Evolutionary conservation across 2,329 filamentous ascomycete genomes (phyloP).

Genomic region (Fonsecaea erecta): DNA sequence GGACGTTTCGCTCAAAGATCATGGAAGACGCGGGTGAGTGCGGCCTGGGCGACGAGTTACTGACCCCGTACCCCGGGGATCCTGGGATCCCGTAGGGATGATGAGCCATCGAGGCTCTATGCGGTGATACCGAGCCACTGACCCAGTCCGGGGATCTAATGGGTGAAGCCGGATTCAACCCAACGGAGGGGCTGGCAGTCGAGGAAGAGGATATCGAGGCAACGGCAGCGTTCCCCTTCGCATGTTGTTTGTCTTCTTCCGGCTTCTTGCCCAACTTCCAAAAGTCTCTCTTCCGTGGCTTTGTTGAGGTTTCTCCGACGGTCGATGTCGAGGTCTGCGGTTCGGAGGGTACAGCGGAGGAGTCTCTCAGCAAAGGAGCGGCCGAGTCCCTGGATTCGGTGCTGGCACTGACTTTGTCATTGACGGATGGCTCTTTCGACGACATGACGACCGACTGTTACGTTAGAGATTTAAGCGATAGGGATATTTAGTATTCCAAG

Average conservation of each 20-base stretch:
- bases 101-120: conserved; percentile 36
- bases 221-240: conserved; percentile 37
- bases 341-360: conserved; percentile 4
- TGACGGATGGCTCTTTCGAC: conserved; percentile 24
- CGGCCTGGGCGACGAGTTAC: conserved; percentile 72
- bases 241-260: conserved; percentile 46
- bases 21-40: conserved; percentile 75
- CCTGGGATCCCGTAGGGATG: conserved; percentile 54
- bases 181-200: conserved; percentile 36
- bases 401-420: conserved; percentile 27
- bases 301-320: conserved; percentile 37
- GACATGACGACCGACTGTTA: conserved; percentile 19
- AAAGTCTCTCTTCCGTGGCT: conserved; percentile 61
- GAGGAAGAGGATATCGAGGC: conserved; percentile 32
- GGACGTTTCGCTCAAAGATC: conserved; percentile 95
- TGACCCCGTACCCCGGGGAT: conserved; percentile 67
- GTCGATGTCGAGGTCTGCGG: conserved; percentile 4
- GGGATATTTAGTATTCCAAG: background rate
- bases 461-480: background rate
- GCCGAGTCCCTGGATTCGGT: conserved; percentile 35
- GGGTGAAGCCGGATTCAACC: conserved; percentile 40
- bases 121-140: conserved; percentile 52
- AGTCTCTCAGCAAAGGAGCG: conserved; percentile 28
- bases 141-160: conserved; percentile 45
- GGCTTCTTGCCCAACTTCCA: conserved; percentile 69